phyloP scores from a whole-genome alignment of 2,329 filamentous ascomycete species.

The Bipolaris gigantea region DNA sequence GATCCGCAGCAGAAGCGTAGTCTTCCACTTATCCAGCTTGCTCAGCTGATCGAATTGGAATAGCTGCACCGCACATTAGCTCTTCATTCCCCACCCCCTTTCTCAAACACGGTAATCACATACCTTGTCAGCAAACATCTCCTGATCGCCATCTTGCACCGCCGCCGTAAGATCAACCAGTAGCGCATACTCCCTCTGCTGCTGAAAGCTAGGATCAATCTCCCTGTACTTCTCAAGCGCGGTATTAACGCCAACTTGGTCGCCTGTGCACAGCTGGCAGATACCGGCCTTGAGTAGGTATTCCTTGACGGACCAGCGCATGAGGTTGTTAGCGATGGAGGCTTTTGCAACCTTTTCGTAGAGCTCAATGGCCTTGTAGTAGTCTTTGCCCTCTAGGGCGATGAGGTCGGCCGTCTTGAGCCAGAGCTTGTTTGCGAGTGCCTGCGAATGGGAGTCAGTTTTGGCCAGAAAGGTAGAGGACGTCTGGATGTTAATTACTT shows the following conservation, averaged over 20 bases:
- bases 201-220: conserved; percentile 64
- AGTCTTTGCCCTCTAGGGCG: conserved; percentile 80
- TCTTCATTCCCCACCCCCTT: not conserved
- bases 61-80: conserved; percentile 46
- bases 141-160: conserved; percentile 76
- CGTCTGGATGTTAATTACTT: conserved; percentile 26
- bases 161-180: conserved; percentile 75
- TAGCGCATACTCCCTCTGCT: conserved; percentile 79
- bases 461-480: conserved; percentile 15
- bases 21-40: conserved; percentile 98
- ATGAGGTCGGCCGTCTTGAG: conserved; percentile 89
- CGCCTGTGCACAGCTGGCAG: conserved; percentile 77
- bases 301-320: conserved; percentile 71
- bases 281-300: conserved; percentile 94
- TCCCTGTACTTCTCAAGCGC: conserved; percentile 83
- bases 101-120: conserved; percentile 44
- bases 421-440: conserved; percentile 89
- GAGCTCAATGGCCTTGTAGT: conserved; percentile 44
- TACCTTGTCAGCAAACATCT: conserved; percentile 76
- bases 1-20: conserved; percentile 75
- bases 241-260: conserved; percentile 75
- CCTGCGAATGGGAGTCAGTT: conserved; percentile 34
- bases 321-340: conserved; percentile 81
- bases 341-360: conserved; percentile 82
- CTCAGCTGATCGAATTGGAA: conserved; percentile 90